Evolutionary conservation across 768 basidiomycete genomes (phyloP), one percentile per base, ranked within the genome.

Genomic region (Mycena albidolilacea): DNA sequence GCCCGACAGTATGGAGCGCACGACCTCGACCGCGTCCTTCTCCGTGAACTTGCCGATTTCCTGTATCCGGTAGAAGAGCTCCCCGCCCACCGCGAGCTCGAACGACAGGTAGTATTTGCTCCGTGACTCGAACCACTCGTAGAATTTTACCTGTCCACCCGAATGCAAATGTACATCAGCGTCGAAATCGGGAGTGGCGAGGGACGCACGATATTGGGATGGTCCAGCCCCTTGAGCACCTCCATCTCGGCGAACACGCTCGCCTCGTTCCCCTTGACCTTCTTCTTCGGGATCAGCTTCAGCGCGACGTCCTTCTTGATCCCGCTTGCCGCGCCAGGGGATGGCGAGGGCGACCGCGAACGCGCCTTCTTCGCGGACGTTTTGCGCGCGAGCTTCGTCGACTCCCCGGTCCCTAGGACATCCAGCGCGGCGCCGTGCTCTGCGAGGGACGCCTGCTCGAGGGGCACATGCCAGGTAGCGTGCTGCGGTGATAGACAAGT

Each of bases 101-200:
- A 98, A 98, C 0, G 94, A 89, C n/a, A 99, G 90, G 79, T 97
- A 99, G 81, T 96, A 98, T 83, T 98, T 98, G 17, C 92, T 88
- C 74, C 96, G 87, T 10, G 94, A 96, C 79, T 99, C 98, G 80
- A 99, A 99, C 91, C 94, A 96, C 81, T 98, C 97, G 81, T 93
- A 97, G 78, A 98, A 96, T 80, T 97, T 97, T 69, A 98, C 95
- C 95, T 96, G 78, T 30, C 30, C 30, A 43, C 41, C 41, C 52
- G 21, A 30, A 39, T 19, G 37, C 35, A 66, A n/a, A 58, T 67
- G n/a, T 70, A 44, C 30, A 39, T 10, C 44, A 30, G 35, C 48
- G 14, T 52, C 55, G 11, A 44, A 52, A 44, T 2, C 41, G 41
- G n/a, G 5, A 6, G 15, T 48, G 46, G n/a, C 30, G 17, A 69